These are phyloP conservation scores for Lachancea dasiensis DNA, from an alignment of 805 yeast species.

Conservation along the genomic window DNA sequence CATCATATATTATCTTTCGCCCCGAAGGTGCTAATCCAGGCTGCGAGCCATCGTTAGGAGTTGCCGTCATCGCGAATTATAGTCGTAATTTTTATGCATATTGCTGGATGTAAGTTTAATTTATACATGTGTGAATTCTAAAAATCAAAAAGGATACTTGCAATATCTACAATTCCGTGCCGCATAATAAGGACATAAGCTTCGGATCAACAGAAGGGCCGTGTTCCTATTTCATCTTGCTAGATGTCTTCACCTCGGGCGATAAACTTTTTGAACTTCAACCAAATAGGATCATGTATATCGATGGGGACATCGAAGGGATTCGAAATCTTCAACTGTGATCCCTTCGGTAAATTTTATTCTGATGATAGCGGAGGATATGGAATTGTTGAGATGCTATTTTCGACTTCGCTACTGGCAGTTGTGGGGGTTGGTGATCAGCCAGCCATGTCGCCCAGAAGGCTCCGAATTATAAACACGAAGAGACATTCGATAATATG, in stretches of 20 bases:
- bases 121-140: too few relatives aligned
- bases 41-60: too few relatives aligned
- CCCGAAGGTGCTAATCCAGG: constrained; percentile 58
- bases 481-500: constrained; percentile 56
- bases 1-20: constrained; percentile 63
- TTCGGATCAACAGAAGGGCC: too few relatives aligned
- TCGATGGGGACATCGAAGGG: constrained; percentile 62
- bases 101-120: too few relatives aligned
- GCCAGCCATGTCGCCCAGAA: constrained; percentile 66
- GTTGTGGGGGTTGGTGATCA: constrained; percentile 70
- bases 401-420: constrained; percentile 62
- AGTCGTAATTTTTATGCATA: too few relatives aligned
- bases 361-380: constrained; percentile 47
- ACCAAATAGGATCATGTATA: constrained; percentile 68
- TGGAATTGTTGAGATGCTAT: constrained; percentile 71
- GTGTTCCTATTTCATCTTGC: background rate
- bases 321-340: constrained; percentile 63
- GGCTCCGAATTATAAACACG: constrained; percentile 77
- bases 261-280: constrained; percentile 54
- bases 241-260: constrained; percentile 14
- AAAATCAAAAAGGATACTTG: background rate
- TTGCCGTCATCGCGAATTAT: too few relatives aligned
- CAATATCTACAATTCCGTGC: too few relatives aligned
- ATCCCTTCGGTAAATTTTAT: constrained; percentile 55
- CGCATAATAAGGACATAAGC: too few relatives aligned